Evolutionary conservation across 495 filamentous ascomycete genomes (phyloP).

Genomic region (Aspergillus hancockii): DNA sequence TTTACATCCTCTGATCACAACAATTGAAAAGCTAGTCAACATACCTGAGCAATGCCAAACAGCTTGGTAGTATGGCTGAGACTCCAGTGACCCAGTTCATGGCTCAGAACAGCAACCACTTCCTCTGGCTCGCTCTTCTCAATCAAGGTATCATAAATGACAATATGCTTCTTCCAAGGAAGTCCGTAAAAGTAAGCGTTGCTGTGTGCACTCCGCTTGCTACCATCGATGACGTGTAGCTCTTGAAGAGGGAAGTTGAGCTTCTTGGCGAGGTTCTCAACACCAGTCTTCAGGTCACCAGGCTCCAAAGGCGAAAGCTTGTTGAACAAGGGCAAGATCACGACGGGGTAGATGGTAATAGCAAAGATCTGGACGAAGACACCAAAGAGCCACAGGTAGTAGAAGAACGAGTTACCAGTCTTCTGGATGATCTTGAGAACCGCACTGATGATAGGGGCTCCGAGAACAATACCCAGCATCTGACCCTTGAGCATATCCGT

Average conservation of each 20-base stretch:
- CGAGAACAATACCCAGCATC: constrained; percentile 73
- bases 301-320: constrained; percentile 91
- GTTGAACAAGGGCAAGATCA: constrained; percentile 95
- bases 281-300: constrained; percentile 80
- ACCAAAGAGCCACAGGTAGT: constrained; percentile 93
- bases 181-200: constrained; percentile 98
- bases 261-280: constrained; percentile 80
- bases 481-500: constrained; percentile 92
- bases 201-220: constrained; percentile 94
- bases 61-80: constrained; percentile 91
- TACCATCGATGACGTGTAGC: constrained; percentile 94
- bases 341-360: constrained; percentile 94
- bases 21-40: constrained; percentile 11
- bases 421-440: constrained; percentile 90
- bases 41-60: constrained; percentile 84
- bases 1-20: not conserved
- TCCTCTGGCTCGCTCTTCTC: constrained; percentile 90
- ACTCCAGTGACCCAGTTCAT: constrained; percentile 97
- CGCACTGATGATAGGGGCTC: constrained; percentile 82
- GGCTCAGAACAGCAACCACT: constrained; percentile 90
- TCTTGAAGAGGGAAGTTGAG: constrained; percentile 89
- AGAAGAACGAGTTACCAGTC: constrained; percentile 91
- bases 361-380: constrained; percentile 85
- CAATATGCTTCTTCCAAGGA: constrained; percentile 99
- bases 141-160: constrained; percentile 96